These are phyloP conservation scores for Rubia yunnanensis DNA, from an alignment of 257 asterid genomes.

Conservation along the genomic window DNA sequence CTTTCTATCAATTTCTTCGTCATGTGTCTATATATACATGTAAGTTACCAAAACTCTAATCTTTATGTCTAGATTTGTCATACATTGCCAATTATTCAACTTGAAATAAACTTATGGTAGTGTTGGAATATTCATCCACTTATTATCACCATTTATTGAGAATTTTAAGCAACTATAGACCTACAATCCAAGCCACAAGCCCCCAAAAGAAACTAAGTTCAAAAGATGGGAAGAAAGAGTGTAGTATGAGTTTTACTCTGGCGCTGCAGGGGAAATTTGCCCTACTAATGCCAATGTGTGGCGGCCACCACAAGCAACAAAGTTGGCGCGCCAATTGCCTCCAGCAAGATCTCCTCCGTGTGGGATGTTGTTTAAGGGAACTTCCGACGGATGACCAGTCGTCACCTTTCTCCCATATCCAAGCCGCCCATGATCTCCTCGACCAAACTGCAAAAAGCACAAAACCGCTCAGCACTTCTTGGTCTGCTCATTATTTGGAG, in stretches of 20 bases:
- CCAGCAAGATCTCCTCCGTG: slow-evolving; percentile 31
- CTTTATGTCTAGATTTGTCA: neutral
- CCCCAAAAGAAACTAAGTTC: neutral
- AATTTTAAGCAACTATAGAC: neutral
- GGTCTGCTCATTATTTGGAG: neutral
- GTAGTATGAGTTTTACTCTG: slow-evolving; percentile 8
- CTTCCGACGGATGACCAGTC: slow-evolving; percentile 90
- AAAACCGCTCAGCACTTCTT: neutral
- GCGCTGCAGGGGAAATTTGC: slow-evolving; percentile 42
- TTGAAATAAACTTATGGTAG: neutral
- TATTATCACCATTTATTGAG: neutral
- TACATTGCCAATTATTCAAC: neutral
- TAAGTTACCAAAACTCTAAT: neutral
- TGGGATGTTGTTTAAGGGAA: slow-evolving; percentile 59
- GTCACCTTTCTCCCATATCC: slow-evolving; percentile 91
- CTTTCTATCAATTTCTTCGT: neutral
- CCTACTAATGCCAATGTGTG: slow-evolving; percentile 76
- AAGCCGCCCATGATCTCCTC: slow-evolving; percentile 99
- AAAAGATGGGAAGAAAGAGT: neutral
- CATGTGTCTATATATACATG: neutral
- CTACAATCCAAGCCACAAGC: neutral
- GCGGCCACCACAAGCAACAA: slow-evolving; percentile 95
- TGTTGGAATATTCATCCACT: neutral
- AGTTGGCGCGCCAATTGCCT: slow-evolving; percentile 57
- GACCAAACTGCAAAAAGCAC: slow-evolving; percentile 56